Conservation (phyloP, 495 filamentous ascomycete species). For the Penicillium goetzii region DNA sequence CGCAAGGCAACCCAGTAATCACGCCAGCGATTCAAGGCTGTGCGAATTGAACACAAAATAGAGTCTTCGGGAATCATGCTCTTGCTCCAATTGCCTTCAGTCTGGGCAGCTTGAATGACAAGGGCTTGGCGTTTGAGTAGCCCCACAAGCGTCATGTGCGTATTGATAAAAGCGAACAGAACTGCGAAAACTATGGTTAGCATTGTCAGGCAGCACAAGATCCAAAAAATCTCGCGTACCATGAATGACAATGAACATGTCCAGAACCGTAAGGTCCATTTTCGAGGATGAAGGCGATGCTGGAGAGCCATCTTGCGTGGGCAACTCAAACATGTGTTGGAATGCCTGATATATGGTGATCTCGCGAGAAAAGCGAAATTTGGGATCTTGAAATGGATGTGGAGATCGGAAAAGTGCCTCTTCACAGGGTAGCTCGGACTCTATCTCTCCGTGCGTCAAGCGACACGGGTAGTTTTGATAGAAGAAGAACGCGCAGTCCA, state of each 20-base stretch:
- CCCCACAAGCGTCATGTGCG: conserved; percentile 48
- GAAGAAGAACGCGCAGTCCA: conserved; percentile 52
- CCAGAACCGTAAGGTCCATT: conserved; percentile 37
- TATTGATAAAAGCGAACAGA: conserved; percentile 50
- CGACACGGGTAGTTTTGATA: conserved; percentile 52
- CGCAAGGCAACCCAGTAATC: conserved; percentile 43
- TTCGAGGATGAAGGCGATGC: conserved; percentile 6
- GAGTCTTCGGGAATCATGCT: conserved; percentile 40
- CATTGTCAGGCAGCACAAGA: no score
- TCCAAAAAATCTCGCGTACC: conserved; percentile 21
- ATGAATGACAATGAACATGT: conserved; percentile 53
- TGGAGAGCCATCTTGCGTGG: conserved; percentile 12
- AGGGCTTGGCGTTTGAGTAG: conserved; percentile 29
- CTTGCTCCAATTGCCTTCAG: conserved; percentile 3
- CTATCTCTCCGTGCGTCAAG: conserved; percentile 41
- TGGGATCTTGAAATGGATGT: conserved; percentile 46
- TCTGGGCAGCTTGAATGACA: conserved; percentile 13
- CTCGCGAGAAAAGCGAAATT: conserved; percentile 41
- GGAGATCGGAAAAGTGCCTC: conserved; percentile 41
- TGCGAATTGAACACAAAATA: conserved; percentile 37
- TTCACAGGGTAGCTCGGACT: conserved; percentile 45
- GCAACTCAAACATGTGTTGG: conserved; percentile 38
- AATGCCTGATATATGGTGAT: conserved; percentile 41
- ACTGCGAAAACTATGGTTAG: no score
- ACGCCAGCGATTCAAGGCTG: conserved; percentile 44